These are phyloP conservation scores for Thalassiosira livingstoniorum DNA, from an alignment of 352 stramenopile species.

Conservation along the genomic window DNA sequence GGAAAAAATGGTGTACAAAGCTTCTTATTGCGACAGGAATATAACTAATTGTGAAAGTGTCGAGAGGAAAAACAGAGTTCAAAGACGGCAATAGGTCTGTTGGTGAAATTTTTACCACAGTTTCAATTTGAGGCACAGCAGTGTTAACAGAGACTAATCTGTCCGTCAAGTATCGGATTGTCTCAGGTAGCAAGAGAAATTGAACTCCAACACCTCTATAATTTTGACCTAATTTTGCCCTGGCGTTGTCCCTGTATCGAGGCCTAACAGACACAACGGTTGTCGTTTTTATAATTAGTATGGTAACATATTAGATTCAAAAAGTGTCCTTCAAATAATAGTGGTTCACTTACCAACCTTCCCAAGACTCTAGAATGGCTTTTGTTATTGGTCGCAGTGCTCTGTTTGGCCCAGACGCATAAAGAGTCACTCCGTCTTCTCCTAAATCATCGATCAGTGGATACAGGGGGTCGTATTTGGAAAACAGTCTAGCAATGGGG, in stretches of 20 bases:
- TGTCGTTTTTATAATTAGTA: neutral
- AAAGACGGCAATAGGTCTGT: slow-evolving; percentile 73
- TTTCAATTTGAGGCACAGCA: slow-evolving; percentile 70
- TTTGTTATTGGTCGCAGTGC: slow-evolving; percentile 79
- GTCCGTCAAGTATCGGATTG: slow-evolving; percentile 79
- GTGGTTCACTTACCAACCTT: slow-evolving; percentile 68
- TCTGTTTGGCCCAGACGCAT: slow-evolving; percentile 70
- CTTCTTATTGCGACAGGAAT: slow-evolving; percentile 80
- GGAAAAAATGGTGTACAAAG: slow-evolving; percentile 87
- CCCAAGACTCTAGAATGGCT: slow-evolving; percentile 78
- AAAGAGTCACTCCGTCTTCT: slow-evolving; percentile 79
- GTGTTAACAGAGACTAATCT: slow-evolving; percentile 79
- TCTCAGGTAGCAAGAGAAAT: slow-evolving; percentile 79
- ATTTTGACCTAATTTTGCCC: slow-evolving; percentile 58
- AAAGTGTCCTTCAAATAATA: neutral
- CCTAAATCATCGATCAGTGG: slow-evolving; percentile 84
- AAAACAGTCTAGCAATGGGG: slow-evolving; percentile 84
- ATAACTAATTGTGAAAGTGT: slow-evolving; percentile 82
- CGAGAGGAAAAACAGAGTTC: slow-evolving; percentile 75
- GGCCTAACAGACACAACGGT: slow-evolving; percentile 38
- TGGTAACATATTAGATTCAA: neutral
- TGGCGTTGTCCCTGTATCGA: slow-evolving; percentile 71
- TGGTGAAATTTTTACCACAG: slow-evolving; percentile 71
- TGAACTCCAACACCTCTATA: slow-evolving; percentile 76
- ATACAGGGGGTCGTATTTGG: slow-evolving; percentile 79